Conservation (phyloP, 2,329 filamentous ascomycete species). For the Epichloe typhina region DNA sequence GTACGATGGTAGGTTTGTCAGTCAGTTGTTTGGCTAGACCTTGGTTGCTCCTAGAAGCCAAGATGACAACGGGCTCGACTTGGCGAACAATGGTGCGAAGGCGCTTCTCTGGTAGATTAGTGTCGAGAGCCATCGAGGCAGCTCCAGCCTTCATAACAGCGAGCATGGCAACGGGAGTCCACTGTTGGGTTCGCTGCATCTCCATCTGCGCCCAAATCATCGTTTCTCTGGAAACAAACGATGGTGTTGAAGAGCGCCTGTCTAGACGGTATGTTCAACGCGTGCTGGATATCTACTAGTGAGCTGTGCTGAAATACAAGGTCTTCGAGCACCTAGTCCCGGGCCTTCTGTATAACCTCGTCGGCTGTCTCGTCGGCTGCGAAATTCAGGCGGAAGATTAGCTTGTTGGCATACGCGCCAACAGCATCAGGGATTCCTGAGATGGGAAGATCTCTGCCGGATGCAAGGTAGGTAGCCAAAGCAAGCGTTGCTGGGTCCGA, state of each 20-base stretch:
- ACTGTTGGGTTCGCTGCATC: neutral
- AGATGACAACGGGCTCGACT: neutral
- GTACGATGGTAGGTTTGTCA: neutral
- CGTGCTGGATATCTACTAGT: conserved; percentile 30
- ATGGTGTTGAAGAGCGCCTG: conserved; percentile 18
- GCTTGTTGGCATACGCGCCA: conserved; percentile 6
- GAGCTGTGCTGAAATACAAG: conserved; percentile 37
- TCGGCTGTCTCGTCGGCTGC: neutral
- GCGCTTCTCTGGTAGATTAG: conserved; percentile 4
- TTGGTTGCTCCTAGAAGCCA: neutral
- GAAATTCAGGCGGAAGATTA: conserved; percentile 13
- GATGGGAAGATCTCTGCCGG: conserved; percentile 6
- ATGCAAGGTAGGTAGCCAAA: conserved; percentile 8
- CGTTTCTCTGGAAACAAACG: conserved; percentile 17
- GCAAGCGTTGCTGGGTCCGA: conserved; percentile 4
- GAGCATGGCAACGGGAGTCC: conserved; percentile 17
- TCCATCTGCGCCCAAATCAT: neutral
- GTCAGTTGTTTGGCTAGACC: neutral
- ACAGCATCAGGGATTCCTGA: conserved; percentile 1
- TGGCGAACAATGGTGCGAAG: conserved; percentile 2
- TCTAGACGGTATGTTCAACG: conserved; percentile 10
- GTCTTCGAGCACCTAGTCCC: conserved; percentile 30
- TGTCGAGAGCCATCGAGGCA: conserved; percentile 8
- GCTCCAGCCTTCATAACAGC: conserved; percentile 21
- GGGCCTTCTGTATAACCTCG: conserved; percentile 13